Base-by-base conservation (phyloP, 192 early-diverging fungal genomes). In the Entomortierella parvispora region DNA sequence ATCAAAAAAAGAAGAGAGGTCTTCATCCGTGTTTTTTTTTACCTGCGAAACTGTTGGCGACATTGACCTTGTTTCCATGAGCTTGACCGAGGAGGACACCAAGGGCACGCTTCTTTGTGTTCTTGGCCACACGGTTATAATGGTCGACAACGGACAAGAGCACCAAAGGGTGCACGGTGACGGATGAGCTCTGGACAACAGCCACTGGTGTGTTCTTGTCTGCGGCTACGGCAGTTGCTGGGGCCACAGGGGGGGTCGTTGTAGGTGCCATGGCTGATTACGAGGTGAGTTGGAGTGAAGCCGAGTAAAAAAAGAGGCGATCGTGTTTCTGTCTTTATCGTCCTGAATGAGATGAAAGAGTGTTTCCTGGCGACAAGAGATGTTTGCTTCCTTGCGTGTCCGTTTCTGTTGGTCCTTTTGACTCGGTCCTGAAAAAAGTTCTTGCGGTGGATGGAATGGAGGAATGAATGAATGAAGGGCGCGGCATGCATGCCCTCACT, bases 91-190 rank as follows among this genome's bases (percentile, higher is more conserved):
- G 84, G 11, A 99, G 88, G 26, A 99, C 94, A 50, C 98, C 98
- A 8, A 99, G 93, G 20, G 98, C 97, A 29, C 98, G 90, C 80
- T 98, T 98, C 74, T 93, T 95, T 49, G 97, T 96, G 79, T 91
- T 94, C 68, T 90, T 91, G 23, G 96, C 97, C 8, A 95, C 94
- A 60, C 98, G 92, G 81, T 99, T 98, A 82, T 97, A 99, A 79
- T 99, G 98, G 84, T 99, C 98, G 26, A 95, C 94, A 3, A 96
- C 97, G n/a, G 95, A 97, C 20, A 99, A 84, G n/a, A 99, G 88
- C 20, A 99, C 98, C 28, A 99, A 88, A 76, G 98, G 98, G 77
- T 99, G 98, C 34, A 99, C 92, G 11, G 95, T 89, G 7, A 99
- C 96, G 46, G 65, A 74, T 37, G 84, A 84, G 42, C 80, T 82